Evolutionary conservation across 495 filamentous ascomycete species (phyloP), one percentile per base, ranked within the genome.

Genomic region (Trichoderma erinaceum): DNA sequence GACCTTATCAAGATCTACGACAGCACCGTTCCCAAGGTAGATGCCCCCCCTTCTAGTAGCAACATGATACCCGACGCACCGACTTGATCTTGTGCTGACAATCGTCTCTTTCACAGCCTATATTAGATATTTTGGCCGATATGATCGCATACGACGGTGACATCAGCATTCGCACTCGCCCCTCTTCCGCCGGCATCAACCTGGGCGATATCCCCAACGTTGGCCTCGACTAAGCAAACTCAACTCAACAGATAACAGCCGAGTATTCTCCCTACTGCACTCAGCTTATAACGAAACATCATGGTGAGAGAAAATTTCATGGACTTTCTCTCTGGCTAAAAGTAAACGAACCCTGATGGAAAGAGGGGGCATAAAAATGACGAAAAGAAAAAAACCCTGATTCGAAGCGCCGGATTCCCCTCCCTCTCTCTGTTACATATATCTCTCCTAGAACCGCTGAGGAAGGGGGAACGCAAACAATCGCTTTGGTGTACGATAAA

Each of bases 1-100:
- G 95, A 97, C 74, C 83, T 99, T 68, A 97, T 99, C 76, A 84
- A 82, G 68, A 97, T 99, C 76, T 99, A 97, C 80, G 96, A 98
- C 79, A 97, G 97, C 86, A 97, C 94, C 58, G 93, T 97, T 27
- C 87, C 92, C 63, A 97, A 96, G 87, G 87, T 89, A 81, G 69
- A 75, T 38, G 35, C 2, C 5, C 2, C 35, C 8, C 35, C 35
- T 38, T 5, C 35, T 29, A 1, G 1, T 68, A 64, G 1, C 41
- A n/a, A 15, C 43, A 21, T 29, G 6, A 23, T 25, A 25, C 25
- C 21, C 41, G 23, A 38, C 61, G 25, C 35, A 41, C 5, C 48
- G 21, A 1, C 50, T 23, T 66, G 18, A 21, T 35, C 41, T 38
- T 56, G 12, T 25, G 23, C 41, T 63, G 23, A 25, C 68, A 32